Evolutionary conservation across 257 asterid genomes (phyloP), one percentile per base, ranked within the genome.

Genomic region (Plantago ovata): DNA sequence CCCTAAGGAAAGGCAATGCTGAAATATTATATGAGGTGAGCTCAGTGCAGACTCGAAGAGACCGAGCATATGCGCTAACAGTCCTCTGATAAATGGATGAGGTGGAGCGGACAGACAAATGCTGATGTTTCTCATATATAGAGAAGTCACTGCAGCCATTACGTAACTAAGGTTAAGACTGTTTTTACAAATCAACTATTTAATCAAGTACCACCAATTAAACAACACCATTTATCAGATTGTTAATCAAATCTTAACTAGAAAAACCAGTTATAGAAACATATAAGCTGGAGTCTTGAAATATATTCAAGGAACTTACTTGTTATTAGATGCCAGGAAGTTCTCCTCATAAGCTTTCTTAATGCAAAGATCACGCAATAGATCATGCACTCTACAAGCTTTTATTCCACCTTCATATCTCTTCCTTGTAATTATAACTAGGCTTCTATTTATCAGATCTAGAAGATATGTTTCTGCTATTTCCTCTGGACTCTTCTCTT

Each of bases 101-200:
- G 36, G 60, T 10, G 19, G 47, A 56, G 20, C 10, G 20, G 38
- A 16, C 19, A 39, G 11, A 21, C 21, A 6, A 16, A 7, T 47
- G 47, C 18, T 16, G 49, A 42, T 56, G 61, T 19, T 19, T 38
- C 48, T 56, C 61, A 13, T 56, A 56, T 1, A 56, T 38, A 6
- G 49, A 39, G 43, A 10, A 16, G 5, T 16, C 16, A 4, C 61
- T 56, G 33, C 10, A 38, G 13, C 16, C 3, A 47, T 16, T 16
- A 15, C 9, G 18, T 16, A 4, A 28, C 36, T 28, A 28, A n/a
- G n/a, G n/a, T n/a, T n/a, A n/a, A n/a, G n/a, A n/a, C n/a, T n/a
- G n/a, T n/a, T n/a, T n/a, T n/a, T n/a, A n/a, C n/a, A n/a, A n/a
- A n/a, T n/a, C n/a, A n/a, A n/a, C n/a, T n/a, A n/a, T n/a, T n/a